A percentile compares a stretch with the other conserved stretches of the same genome.
phyloP scores from a whole-genome alignment of 352 stramenopile species.

The Pythium apleroticum region DNA sequence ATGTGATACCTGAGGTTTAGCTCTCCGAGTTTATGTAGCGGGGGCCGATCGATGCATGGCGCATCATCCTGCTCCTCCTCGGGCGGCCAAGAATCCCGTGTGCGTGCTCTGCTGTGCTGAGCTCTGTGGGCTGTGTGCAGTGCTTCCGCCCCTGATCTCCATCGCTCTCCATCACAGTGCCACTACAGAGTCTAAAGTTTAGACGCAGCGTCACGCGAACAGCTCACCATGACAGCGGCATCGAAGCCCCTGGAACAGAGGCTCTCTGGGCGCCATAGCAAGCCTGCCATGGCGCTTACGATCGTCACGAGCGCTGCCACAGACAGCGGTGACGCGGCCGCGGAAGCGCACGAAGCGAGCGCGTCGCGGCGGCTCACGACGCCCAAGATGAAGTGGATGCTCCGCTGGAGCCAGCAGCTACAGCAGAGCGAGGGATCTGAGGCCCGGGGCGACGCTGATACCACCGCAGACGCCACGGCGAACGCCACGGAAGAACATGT shows the following conservation, averaged over 20 bases:
- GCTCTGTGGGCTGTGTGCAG: not conserved
- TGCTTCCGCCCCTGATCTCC: not conserved
- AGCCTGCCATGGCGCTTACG: not conserved
- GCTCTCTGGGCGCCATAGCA: not conserved
- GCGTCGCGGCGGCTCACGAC: constrained; percentile 38
- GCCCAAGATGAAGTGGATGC: constrained; percentile 81
- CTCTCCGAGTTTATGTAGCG: constrained; percentile 2
- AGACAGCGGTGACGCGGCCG: not conserved
- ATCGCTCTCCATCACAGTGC: not conserved
- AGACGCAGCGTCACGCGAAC: not conserved
- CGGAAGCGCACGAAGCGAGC: constrained; percentile 12
- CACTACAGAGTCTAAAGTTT: not conserved
- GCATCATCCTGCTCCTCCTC: constrained; percentile 20
- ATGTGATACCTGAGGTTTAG: constrained; percentile 5
- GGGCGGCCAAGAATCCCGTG: not conserved
- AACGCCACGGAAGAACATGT: not conserved
- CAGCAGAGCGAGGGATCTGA: constrained; percentile 39
- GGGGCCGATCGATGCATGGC: constrained; percentile 3
- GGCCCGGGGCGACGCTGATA: not conserved
- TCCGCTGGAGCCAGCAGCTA: constrained; percentile 61
- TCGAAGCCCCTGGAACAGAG: not conserved
- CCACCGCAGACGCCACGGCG: not conserved
- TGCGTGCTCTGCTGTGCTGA: not conserved
- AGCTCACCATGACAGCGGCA: not conserved
- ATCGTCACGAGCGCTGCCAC: not conserved